Evolutionary conservation across 441 rosid species (phyloP), one percentile per base, ranked within the genome.

Genomic region (Arabidopsis lyrata): DNA sequence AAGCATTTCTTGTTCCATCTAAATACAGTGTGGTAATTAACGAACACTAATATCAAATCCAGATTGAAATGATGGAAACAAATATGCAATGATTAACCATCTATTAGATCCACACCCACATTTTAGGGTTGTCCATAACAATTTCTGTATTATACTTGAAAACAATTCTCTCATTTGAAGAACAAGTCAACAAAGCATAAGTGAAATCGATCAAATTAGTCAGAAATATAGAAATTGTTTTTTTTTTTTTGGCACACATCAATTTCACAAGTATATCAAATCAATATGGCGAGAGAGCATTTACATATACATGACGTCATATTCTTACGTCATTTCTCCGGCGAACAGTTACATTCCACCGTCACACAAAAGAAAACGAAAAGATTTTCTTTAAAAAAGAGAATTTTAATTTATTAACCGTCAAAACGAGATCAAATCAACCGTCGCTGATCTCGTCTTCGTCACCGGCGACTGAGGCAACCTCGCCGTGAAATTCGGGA

Each of bases 401-500:
- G 32, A 4, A 8, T 18, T 13, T 53, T 14, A 61, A 62, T 27
- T 8, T 48, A 31, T n/a, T 1, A 68, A 68, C 63, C 22, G 20
- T 76, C 53, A 77, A 36, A 77, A 72, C 0, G 74, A 77, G 52
- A 77, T 72, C 2, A 77, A 10, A 72, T 66, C 81, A 72, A 77
- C 73, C 14, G 81, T 54, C 16, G 81, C n/a, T n/a, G 81, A 36
- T 34, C 69, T 35, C 31, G 73, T 14, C 24, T 77, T 72, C 2
- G 68, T 22, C 54, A 66, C 81, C 65, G 92, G 96, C 3, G 93
- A 81, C 0, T 73, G 76, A 13, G 84, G 96, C 68, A 88, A 73
- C 78, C 91, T 79, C 2, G 89, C 76, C 42, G 78, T 64, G 66
- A 88, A 90, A 76, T 24, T 80, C 8, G 61, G 42, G 1, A 77